Evolutionary conservation across 108 stramenopile species (phyloP), one percentile per base, ranked within the genome.

Genomic region (Aurantiochytrium sp.): DNA sequence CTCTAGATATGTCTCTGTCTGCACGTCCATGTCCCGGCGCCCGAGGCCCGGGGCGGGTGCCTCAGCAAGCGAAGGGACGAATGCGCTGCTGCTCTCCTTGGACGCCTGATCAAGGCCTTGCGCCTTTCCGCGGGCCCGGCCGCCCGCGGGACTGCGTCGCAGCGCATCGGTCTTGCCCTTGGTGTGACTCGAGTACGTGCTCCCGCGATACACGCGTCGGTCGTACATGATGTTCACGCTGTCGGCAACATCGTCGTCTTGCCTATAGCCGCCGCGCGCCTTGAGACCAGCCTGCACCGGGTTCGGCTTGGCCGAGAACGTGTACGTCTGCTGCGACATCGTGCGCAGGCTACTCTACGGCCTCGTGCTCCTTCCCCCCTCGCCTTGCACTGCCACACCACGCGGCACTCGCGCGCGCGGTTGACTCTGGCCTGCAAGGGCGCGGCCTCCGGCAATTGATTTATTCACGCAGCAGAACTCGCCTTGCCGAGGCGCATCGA

Each of bases 1-100:
- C 59, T 94, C 94, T 0, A 94, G 88, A 73, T 91, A 93, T 10
- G 89, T 91, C 27, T 93, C 94, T 0, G 94, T 94, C 86, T 94
- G 94, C 21, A 88, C 90, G 50, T 91, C 91, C 91, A 90, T 92
- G 69, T 94, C 92, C 30, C 34, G 27, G 30, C 94, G 85, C 4
- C 93, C 94, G 17, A 55, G 52, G 6, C 91, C 92, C 12, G 94
- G 87, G 31, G 92, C 90, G 22, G 94, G 93, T 0, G 93, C 27
- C 10, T 65, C 59, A 19, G 15, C 34, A 34, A 12, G 34, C 10
- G 27, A 30, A 32, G 24, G 59, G 27, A 32, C 32, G 32, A n/a
- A n/a, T n/a, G 68, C 68, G n/a, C 31, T 32, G 27, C 19, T 24
- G 42, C 2, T 81, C 2, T 81, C 73, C 6, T 81, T 48, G 19